Base-by-base conservation (phyloP, 495 filamentous ascomycete genomes). In the Cryomyces antarcticus region DNA sequence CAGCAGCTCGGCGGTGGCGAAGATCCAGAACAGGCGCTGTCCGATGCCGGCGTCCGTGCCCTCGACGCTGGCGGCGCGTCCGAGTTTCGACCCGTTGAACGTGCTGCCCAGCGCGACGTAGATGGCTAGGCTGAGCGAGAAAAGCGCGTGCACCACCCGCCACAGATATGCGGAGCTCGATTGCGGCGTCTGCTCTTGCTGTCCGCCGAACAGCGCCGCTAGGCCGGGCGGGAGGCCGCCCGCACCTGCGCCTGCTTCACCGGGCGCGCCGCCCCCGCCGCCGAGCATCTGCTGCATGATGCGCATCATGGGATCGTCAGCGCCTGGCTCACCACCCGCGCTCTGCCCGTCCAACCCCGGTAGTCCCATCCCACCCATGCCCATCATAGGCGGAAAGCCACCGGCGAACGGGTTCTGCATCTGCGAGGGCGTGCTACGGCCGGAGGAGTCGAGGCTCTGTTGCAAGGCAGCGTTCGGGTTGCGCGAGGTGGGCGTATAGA, bases 1-100 rank as follows among this genome's bases (percentile, higher is more conserved):
- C 30, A 87, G 48, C 43, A 86, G 57, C 64, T 94, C 82, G 7
- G 73, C 80, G 3, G 83, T 85, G 17, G 80, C 75, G 54, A 94
- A 94, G 42, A 79, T 70, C 51, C 78, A 73, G 60, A 89, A 94
- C 43, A 62, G 46, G 43, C 52, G 43, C 34, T 39, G 38, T 38
- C 60, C 50, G 24, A 52, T 29, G 38, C 44, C 51, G 5, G 45
- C 42, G 43, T 39, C 44, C 41, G 41, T 28, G 48, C 49, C 41
- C 42, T 49, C 46, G 62, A 58, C 52, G 59, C 66, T 17, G 53
- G 40, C 41, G 61, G 64, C 56, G 70, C 59, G 41, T 17, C 36
- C 45, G 28, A 55, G 30, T 37, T 53, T 48, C 5, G 50, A 53
- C 44, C 82, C 68, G 48, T 71, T 64, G 65, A 86, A 76, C 38